phyloP scores from a whole-genome alignment of 768 basidiomycete genomes.

The Boletales sp. region DNA sequence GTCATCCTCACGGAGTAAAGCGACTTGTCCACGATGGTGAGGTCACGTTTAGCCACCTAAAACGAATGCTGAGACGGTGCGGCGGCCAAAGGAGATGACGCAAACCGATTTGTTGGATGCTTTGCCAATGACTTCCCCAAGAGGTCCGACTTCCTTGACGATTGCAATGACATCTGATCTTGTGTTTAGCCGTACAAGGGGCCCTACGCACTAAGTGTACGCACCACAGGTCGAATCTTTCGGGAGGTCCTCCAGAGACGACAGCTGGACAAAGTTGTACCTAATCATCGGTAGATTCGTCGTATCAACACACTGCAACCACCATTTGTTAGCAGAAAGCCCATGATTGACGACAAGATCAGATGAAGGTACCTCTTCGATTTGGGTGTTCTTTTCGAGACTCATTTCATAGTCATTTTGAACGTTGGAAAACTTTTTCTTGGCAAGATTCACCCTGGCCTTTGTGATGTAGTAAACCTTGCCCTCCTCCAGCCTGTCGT shows the following conservation, averaged over 20 bases:
- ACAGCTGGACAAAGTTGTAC: slow-evolving; percentile 75
- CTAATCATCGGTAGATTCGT: slow-evolving; percentile 74
- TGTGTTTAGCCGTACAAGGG: neutral
- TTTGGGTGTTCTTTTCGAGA: slow-evolving; percentile 78
- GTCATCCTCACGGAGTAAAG: slow-evolving; percentile 78
- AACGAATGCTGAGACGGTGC: slow-evolving; percentile 2
- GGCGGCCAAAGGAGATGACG: neutral
- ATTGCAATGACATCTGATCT: slow-evolving; percentile 79
- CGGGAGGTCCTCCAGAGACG: slow-evolving; percentile 53
- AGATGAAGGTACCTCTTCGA: slow-evolving; percentile 66
- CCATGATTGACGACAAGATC: neutral
- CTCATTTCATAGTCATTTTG: slow-evolving; percentile 90
- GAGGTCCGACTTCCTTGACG: slow-evolving; percentile 71
- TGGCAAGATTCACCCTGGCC: slow-evolving; percentile 90
- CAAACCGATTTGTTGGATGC: slow-evolving; percentile 58
- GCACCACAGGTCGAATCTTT: slow-evolving; percentile 86
- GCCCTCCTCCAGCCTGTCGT: slow-evolving; percentile 82
- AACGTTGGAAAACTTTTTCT: slow-evolving; percentile 92
- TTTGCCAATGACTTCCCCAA: slow-evolving; percentile 73
- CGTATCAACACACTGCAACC: slow-evolving; percentile 73
- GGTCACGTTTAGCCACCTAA: slow-evolving; percentile 85
- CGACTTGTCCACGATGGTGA: slow-evolving; percentile 84
- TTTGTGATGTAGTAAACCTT: slow-evolving; percentile 92
- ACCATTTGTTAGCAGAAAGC: slow-evolving; percentile 4
- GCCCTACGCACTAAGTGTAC: slow-evolving; percentile 18